A percentile compares a stretch with the other conserved stretches of the same genome.
phyloP scores from a whole-genome alignment of 192 early-diverging fungal species.

The Podila horticola region DNA sequence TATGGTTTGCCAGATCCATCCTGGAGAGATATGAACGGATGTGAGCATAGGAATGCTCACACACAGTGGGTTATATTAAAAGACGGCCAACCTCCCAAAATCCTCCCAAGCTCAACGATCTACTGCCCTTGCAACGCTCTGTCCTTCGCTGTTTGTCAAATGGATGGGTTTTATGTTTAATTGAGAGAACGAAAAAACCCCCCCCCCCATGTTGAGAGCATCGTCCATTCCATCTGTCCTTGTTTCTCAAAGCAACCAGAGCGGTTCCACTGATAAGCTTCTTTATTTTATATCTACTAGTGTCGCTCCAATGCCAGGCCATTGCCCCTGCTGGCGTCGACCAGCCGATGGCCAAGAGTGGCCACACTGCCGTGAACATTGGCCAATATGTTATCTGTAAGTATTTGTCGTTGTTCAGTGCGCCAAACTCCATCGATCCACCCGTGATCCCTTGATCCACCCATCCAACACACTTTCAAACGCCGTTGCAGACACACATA shows the following conservation, averaged over 20 bases:
- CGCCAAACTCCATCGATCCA: not conserved
- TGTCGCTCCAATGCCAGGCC: conserved; percentile 33
- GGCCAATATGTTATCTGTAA: conserved; percentile 58
- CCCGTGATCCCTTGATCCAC: not conserved
- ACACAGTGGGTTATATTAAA: not conserved
- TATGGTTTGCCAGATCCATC: too few relatives aligned
- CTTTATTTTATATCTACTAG: conserved; percentile 8
- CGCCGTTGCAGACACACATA: too few relatives aligned
- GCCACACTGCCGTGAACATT: conserved; percentile 57
- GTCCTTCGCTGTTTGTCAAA: not conserved
- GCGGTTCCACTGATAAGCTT: not conserved
- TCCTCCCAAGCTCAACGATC: too few relatives aligned
- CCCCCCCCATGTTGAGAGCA: not conserved
- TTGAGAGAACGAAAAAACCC: not conserved
- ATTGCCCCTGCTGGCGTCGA: conserved; percentile 36
- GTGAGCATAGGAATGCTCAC: not conserved
- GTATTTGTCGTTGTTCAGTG: not conserved
- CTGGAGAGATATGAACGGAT: too few relatives aligned
- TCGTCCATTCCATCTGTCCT: not conserved
- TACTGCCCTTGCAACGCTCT: not conserved
- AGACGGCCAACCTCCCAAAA: too few relatives aligned
- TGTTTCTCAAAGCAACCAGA: not conserved
- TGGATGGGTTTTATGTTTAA: not conserved
- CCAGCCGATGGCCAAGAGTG: conserved; percentile 55
- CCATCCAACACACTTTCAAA: not conserved